Conservation (phyloP, 2,329 filamentous ascomycete species). For the Xylaria multiplex region DNA sequence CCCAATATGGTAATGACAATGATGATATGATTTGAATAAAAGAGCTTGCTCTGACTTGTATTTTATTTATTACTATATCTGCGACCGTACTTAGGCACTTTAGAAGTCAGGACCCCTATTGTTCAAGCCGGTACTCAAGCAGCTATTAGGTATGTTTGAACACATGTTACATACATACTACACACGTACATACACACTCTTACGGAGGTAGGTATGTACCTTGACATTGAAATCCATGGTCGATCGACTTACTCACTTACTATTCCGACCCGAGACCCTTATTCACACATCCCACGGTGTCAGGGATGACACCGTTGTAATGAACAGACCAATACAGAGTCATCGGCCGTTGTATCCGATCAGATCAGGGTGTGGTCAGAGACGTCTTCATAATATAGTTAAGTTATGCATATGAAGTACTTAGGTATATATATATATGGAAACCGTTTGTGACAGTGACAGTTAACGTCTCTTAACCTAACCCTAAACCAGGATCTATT, state of each 20-base stretch:
- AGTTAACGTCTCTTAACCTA: neutral
- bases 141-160: too few relatives aligned
- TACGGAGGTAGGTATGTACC: neutral
- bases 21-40: neutral
- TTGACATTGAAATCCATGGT: neutral
- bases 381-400: constrained; percentile 3
- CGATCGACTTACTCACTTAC: constrained; percentile 8
- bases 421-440: neutral
- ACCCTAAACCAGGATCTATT: neutral
- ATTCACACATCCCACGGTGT: constrained; percentile 10
- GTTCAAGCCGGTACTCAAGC: too few relatives aligned
- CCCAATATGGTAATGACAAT: neutral
- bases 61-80: too few relatives aligned
- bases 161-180: too few relatives aligned
- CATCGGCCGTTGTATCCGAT: constrained; percentile 9
- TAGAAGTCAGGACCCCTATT: too few relatives aligned
- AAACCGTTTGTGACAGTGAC: neutral
- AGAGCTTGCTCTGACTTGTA: too few relatives aligned
- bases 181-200: too few relatives aligned
- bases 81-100: too few relatives aligned
- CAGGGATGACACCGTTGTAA: neutral
- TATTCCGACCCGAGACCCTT: constrained; percentile 18
- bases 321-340: constrained; percentile 1
- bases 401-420: constrained; percentile 9
- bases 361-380: neutral